phyloP scores from a whole-genome alignment of 2,329 filamentous ascomycete species.

The Magnaporthales sp. region DNA sequence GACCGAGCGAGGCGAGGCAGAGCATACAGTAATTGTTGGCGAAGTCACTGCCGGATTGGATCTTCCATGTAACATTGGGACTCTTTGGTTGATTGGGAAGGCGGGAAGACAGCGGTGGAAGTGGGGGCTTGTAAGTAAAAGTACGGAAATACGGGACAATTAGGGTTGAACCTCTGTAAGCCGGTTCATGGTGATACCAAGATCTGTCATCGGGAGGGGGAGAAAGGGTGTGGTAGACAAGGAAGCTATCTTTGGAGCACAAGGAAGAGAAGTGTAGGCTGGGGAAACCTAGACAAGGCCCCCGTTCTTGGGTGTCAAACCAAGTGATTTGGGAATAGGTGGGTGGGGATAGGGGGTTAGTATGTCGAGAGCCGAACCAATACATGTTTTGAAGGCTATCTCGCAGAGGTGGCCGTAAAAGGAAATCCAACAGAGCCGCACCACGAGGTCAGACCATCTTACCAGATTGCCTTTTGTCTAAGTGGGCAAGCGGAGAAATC shows the following conservation, averaged over 20 bases:
- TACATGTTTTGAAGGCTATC: background rate
- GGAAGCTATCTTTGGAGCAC: background rate
- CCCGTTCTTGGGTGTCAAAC: background rate
- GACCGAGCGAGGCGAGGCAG: background rate
- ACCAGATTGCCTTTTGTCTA: background rate
- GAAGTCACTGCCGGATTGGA: conserved; percentile 1
- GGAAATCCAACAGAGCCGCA: background rate
- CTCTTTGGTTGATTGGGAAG: background rate
- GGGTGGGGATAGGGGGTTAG: background rate
- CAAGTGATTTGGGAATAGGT: background rate
- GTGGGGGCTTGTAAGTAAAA: background rate
- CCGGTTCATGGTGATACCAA: background rate
- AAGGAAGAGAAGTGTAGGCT: background rate
- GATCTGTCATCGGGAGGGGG: background rate
- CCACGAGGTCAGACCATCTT: background rate
- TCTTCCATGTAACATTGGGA: background rate
- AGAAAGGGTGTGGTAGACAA: background rate
- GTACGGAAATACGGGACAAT: background rate
- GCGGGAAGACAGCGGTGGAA: background rate
- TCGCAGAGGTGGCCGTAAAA: background rate
- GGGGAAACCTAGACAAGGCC: background rate
- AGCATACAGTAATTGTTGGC: background rate
- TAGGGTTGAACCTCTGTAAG: background rate
- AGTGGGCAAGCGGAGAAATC: background rate
- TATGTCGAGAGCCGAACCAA: background rate